Base-by-base conservation (phyloP, 2,329 filamentous ascomycete species). In the Exophiala lecanii-corni region DNA sequence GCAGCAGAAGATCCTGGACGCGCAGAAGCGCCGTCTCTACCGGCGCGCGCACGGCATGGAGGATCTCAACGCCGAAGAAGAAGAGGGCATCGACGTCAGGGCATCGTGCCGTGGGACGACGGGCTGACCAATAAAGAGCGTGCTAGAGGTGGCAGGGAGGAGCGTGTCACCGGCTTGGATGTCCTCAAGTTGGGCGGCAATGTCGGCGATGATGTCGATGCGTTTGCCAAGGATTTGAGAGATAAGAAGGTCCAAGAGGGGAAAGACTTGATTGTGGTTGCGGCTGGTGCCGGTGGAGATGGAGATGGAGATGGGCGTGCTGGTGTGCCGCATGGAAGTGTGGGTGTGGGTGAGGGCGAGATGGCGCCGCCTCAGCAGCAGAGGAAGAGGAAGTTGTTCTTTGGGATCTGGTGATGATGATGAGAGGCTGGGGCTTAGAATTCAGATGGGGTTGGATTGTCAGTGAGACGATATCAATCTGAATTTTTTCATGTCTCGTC, bases 41-140 rank as follows among this genome's bases (percentile, higher is more conserved):
- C 81, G 89, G 58, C 82, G 87, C 66, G 87, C 84, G 48, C 88
- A 95, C 71, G 89, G 88, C 7, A 64, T 94, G 59, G 83, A 89
- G 62, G 70, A 69, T 55, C 60, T 57, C 46, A 62, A 58, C 39
- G 59, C 59, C 33, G 62, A 60, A 48, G 62, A 64, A 25, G 67
- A 69, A 50, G 55, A 56, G 41, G 56, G 53, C 20, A 50, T 34
- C 18, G 55, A 57, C 34, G 57, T 58, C 18, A 45, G 49, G 56
- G 47, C 4, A 33, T 52, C 47, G 56, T 54, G 36, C 51, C 46
- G 2, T 59, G 53, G 49, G 62, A 67, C 56, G 61, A 63, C 34
- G 66, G 49, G 56, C 58, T 55, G 56, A 68, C 64, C 62, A 64
- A 57, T 54, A 44, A 48, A 56, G 57, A 48, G 61, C 58, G 54